Base-by-base conservation (phyloP, 805 yeast genomes). In the Kazachstania viticola region DNA sequence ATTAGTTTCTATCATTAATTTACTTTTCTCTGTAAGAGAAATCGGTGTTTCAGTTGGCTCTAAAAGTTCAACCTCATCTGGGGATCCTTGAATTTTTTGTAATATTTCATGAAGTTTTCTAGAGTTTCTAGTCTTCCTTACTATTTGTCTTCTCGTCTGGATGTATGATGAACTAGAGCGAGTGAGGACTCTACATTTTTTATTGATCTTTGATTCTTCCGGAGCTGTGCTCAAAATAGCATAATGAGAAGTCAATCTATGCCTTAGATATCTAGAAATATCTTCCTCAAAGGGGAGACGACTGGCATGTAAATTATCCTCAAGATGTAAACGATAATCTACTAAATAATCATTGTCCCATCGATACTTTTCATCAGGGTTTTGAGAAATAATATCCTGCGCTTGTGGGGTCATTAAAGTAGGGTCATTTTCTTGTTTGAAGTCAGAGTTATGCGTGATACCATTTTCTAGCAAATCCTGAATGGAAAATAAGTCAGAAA, bases 51-150 rank as follows among this genome's bases (percentile, higher is more conserved):
- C n/a, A n/a, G n/a, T n/a, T n/a, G n/a, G n/a, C n/a, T n/a, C n/a
- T n/a, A n/a, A n/a, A n/a, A n/a, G n/a, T n/a, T n/a, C n/a, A n/a
- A n/a, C n/a, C n/a, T n/a, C n/a, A n/a, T n/a, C n/a, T n/a, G n/a
- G n/a, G n/a, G n/a, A n/a, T 7, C 43, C 45, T 21, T 42, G 32
- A 14, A 49, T 45, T 7, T 43, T 32, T n/a, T 44, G 39, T 16
- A 51, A 17, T n/a, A 50, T 39, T 29, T 50, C 51, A 14, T 32
- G 36, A 2, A 48, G 28, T 26, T 40, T 48, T 16, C 41, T 42
- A 0, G 51, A 42, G 29, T 48, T 50, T 36, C 57, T 51, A 3
- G 57, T 50, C 34, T 40, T 46, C 17, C 56, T 41, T 2, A 36
- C 21, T 19, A 11, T 7, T 19, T 19, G 22, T 8, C 22, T 31